A percentile compares a stretch with the other conserved stretches of the same genome.
Conservation (phyloP, 2,329 filamentous ascomycete genomes). For the Zymoseptoria crescenta region DNA sequence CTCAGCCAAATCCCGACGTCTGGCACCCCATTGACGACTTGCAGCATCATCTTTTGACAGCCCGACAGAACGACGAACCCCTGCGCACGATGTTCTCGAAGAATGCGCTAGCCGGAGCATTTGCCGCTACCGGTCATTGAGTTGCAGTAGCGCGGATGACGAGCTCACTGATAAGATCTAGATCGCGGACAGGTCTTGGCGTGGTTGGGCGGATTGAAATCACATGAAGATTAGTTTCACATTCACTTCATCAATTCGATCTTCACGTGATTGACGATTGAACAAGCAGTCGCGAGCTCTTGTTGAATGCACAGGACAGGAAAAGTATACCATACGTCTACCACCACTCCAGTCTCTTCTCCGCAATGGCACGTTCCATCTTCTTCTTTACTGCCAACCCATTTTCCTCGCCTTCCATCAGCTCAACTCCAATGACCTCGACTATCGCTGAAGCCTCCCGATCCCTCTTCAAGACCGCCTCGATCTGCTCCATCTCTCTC, state of each 20-base stretch:
- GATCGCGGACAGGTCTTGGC: background rate
- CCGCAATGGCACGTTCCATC: conserved; percentile 1
- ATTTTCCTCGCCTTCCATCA: background rate
- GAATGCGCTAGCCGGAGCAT: background rate
- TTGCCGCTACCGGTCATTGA: background rate
- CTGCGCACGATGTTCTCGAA: background rate
- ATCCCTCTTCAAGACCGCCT: background rate
- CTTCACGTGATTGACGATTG: background rate
- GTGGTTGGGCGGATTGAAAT: background rate
- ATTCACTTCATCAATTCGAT: background rate
- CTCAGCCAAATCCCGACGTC: background rate
- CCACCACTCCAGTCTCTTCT: conserved; percentile 1
- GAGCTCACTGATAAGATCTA: background rate
- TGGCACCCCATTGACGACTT: background rate
- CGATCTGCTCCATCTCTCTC: conserved; percentile 1
- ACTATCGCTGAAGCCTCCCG: background rate
- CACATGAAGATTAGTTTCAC: background rate
- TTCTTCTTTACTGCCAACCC: background rate
- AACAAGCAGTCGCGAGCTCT: background rate
- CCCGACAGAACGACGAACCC: background rate
- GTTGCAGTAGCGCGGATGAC: background rate
- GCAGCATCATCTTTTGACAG: background rate
- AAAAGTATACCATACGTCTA: background rate
- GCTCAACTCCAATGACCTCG: background rate
- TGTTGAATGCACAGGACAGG: background rate